Percentiles rank a stretch among this genome's conserved stretches.
Conservation (phyloP, 208 protist species). For the Naegleria fowleri region DNA sequence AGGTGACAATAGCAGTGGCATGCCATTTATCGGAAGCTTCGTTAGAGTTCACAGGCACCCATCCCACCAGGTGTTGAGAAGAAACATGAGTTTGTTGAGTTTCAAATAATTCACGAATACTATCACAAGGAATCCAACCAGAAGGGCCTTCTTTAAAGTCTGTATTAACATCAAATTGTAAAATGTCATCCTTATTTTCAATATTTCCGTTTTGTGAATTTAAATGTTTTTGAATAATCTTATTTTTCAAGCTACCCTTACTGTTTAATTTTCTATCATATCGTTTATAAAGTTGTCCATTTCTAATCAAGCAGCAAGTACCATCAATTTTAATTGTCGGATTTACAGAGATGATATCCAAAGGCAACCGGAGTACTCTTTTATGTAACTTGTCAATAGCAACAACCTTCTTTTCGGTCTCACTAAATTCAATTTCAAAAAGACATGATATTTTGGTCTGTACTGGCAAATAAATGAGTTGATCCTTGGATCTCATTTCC, state of each 20-base stretch:
- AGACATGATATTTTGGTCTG: not conserved
- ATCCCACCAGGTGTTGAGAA: not conserved
- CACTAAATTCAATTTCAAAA: not conserved
- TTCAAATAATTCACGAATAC: not conserved
- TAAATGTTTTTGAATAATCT: not conserved
- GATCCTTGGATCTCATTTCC: too few relatives aligned
- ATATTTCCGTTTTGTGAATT: not conserved
- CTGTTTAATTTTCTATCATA: not conserved
- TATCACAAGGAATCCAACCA: not conserved
- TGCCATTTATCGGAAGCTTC: not conserved
- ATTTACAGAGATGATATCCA: not conserved
- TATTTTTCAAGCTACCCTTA: not conserved
- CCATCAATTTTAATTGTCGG: conserved; percentile 9
- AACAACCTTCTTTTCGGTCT: not conserved
- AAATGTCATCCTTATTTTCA: not conserved
- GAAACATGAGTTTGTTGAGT: not conserved
- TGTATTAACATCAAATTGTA: not conserved
- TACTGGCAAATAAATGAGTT: not conserved
- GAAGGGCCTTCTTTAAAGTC: not conserved
- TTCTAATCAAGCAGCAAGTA: not conserved
- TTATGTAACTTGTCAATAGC: not conserved
- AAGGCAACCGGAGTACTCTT: not conserved
- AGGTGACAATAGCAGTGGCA: not conserved
- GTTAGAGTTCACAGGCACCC: not conserved
- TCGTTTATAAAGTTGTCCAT: not conserved